phyloP scores from a whole-genome alignment of 202 grass and related monocot genomes.

The Musa balbisiana region DNA sequence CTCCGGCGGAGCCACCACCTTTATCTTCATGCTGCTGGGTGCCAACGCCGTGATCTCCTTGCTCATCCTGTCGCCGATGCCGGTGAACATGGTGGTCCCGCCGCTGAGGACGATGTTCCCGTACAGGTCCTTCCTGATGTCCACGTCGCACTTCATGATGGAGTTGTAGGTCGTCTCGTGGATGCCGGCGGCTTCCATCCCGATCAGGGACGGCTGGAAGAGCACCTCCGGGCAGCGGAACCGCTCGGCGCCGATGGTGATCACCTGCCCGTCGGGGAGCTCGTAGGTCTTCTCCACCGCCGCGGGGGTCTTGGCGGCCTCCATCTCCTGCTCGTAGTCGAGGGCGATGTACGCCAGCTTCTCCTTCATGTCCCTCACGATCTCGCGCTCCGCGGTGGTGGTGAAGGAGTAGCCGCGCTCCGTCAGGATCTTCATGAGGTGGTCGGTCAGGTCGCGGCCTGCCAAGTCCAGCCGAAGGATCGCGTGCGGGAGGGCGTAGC shows the following conservation, averaged over 20 bases:
- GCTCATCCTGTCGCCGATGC: constrained; percentile 93
- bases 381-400: constrained; percentile 88
- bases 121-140: constrained; percentile 96
- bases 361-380: constrained; percentile 97
- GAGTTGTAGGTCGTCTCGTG: constrained; percentile 97
- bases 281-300: constrained; percentile 95
- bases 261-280: constrained; percentile 54
- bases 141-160: constrained; percentile 99
- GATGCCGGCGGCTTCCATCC: constrained; percentile 92
- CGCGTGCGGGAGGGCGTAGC: constrained; percentile 78
- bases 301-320: constrained; percentile 73
- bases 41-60: constrained; percentile 90
- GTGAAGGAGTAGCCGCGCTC: constrained; percentile 95
- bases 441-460: constrained; percentile 82
- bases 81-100: constrained; percentile 92
- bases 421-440: constrained; percentile 96
- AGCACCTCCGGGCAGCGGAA: constrained; percentile 86
- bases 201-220: constrained; percentile 90
- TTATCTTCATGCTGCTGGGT: constrained; percentile 95
- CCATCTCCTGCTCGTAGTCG: constrained; percentile 79
- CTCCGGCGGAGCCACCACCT: constrained; percentile 87
- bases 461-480: constrained; percentile 83
- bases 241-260: constrained; percentile 5
- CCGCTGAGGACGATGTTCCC: constrained; percentile 90
- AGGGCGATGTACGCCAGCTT: constrained; percentile 86